These are phyloP conservation scores for Sclerotinia trifoliorum DNA, from an alignment of 2,329 filamentous ascomycete species.

Conservation along the genomic window DNA sequence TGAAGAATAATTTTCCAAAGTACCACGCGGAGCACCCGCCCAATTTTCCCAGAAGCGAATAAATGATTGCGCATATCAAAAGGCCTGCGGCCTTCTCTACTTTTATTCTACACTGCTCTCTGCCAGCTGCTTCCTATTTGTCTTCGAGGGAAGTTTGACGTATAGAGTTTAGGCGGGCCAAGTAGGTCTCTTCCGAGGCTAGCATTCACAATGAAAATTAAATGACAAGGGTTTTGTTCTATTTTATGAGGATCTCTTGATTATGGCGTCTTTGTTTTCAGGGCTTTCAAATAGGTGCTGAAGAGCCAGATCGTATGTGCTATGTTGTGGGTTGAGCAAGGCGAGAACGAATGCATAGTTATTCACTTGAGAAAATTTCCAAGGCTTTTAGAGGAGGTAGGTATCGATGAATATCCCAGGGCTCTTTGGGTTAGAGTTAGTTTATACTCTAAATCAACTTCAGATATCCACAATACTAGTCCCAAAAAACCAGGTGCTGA, in stretches of 20 bases:
- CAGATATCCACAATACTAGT: too few species aligned
- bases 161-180: neutral
- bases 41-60: neutral
- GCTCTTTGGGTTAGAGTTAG: neutral
- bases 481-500: neutral
- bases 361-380: too few species aligned
- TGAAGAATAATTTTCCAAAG: too few species aligned
- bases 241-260: neutral
- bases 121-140: neutral
- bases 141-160: neutral
- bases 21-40: neutral
- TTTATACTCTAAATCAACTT: neutral
- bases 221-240: neutral
- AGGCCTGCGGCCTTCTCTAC: neutral
- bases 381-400: too few species aligned
- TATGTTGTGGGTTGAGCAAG: neutral
- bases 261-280: too few species aligned
- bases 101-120: neutral
- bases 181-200: neutral
- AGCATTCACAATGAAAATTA: neutral
- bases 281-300: neutral
- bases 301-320: neutral
- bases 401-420: too few species aligned
- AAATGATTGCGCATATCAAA: neutral
- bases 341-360: too few species aligned